Conservation (phyloP, 768 basidiomycete genomes). For the Pleurotus platypus region DNA sequence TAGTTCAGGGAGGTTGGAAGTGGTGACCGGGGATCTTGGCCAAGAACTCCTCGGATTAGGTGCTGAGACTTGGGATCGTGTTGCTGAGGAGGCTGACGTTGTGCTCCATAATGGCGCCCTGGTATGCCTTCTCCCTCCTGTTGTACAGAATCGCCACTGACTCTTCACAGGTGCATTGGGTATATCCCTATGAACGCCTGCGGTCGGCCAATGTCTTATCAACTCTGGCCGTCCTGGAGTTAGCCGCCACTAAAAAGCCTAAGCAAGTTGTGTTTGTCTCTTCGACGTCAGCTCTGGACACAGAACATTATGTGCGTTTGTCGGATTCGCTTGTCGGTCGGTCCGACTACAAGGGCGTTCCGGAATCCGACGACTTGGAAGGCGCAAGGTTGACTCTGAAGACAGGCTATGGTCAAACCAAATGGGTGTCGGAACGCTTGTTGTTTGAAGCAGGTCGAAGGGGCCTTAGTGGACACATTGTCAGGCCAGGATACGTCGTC, state of each 20-base stretch:
- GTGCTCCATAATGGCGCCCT: slow-evolving; percentile 96
- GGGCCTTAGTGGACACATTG: slow-evolving; percentile 80
- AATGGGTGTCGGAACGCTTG: slow-evolving; percentile 98
- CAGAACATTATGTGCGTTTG: slow-evolving; percentile 83
- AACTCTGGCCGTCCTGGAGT: slow-evolving; percentile 78
- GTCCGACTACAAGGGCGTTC: slow-evolving; percentile 59
- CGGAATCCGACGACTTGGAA: slow-evolving; percentile 87
- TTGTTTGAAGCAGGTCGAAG: slow-evolving; percentile 87
- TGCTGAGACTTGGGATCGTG: slow-evolving; percentile 55
- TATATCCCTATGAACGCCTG: slow-evolving; percentile 94
- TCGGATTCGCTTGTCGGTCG: slow-evolving; percentile 62
- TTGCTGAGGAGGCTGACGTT: slow-evolving; percentile 73
- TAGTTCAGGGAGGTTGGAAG: slow-evolving; percentile 60
- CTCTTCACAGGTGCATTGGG: slow-evolving; percentile 85
- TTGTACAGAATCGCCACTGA: background rate
- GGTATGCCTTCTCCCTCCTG: slow-evolving; percentile 42
- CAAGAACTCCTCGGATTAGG: slow-evolving; percentile 71
- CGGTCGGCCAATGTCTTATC: slow-evolving; percentile 91
- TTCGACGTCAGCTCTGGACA: slow-evolving; percentile 93
- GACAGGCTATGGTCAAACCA: slow-evolving; percentile 95
- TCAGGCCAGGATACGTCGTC: slow-evolving; percentile 95
- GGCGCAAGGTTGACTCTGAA: slow-evolving; percentile 72
- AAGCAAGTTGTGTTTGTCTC: slow-evolving; percentile 91
- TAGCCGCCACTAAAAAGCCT: slow-evolving; percentile 69
- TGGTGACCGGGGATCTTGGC: slow-evolving; percentile 82